Evolutionary conservation across 306 rosid species (phyloP).

Genomic region (Quercus wislizeni): DNA sequence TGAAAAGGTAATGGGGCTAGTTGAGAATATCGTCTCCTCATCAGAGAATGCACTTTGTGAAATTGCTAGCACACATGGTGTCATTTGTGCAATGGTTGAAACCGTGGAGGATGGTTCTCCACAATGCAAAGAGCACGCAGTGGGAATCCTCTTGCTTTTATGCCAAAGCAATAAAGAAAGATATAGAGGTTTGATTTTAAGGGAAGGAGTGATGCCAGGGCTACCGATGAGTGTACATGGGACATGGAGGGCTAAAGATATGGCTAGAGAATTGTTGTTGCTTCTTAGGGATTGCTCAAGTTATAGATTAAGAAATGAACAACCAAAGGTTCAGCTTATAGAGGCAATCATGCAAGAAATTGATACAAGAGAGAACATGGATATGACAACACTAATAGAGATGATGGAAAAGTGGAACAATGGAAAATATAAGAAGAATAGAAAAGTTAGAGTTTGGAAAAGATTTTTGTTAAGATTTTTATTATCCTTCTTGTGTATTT

Average conservation of each 20-base stretch:
- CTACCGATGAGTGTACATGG: constrained; percentile 78
- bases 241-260: constrained; percentile 50
- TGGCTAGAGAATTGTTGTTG: constrained; percentile 53
- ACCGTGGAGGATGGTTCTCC: constrained; percentile 61
- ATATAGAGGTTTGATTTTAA: constrained; percentile 60
- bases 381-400: constrained; percentile 29
- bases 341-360: constrained; percentile 68
- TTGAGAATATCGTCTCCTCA: constrained; percentile 48
- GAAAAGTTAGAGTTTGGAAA: too few relatives aligned
- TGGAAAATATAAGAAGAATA: too few relatives aligned
- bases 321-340: constrained; percentile 37
- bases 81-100: constrained; percentile 60
- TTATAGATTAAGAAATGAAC: constrained; percentile 31
- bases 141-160: constrained; percentile 49
- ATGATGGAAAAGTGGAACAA: too few relatives aligned
- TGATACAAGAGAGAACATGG: constrained; percentile 49
- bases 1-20: constrained; percentile 56
- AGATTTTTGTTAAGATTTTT: too few relatives aligned
- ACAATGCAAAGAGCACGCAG: constrained; percentile 62
- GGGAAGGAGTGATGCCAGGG: constrained; percentile 82
- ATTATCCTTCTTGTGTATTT: too few relatives aligned
- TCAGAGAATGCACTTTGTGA: constrained; percentile 52
- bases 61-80: constrained; percentile 33
- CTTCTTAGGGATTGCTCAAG: constrained; percentile 59
- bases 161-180: constrained; percentile 72